Base-by-base conservation (phyloP, 2,329 filamentous ascomycete species). In the Simplicillium aogashimaense region DNA sequence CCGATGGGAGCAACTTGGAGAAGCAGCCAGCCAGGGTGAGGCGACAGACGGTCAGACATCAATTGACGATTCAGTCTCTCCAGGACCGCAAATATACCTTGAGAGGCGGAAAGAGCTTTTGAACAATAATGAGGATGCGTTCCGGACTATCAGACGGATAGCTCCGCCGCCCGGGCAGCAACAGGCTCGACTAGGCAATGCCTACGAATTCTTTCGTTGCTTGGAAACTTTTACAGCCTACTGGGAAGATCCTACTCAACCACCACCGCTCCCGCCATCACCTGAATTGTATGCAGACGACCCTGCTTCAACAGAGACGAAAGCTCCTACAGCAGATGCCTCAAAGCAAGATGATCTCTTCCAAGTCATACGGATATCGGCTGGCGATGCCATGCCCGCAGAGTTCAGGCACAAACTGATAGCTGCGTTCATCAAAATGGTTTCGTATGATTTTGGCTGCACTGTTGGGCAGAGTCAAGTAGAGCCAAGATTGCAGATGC, bases 401-500 rank as follows among this genome's bases (percentile, higher is more conserved):
- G 74, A 80, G 37, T 71, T 67, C 49, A 72, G 78, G 25, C 69
- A 76, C 40, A 67, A 66, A 40, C 61, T 81, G n/a, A 48, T 78
- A 11, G 66, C 69, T 3, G 69, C 76, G 29, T 81, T 81, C 41
- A 56, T 81, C 41, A 81, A 81, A 54, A 67, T 82, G 4, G 69
- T 82, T 13, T 69, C 76, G 14, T 82, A 81, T 50, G 76, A 81
- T 46, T 82, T 81, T 55, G 74, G 76, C 38, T 81, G 78, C 56
- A 81, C 72, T 47, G 70, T 79, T 37, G 63, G 66, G 3, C 64
- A 70, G 18, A 63, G 77, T 13, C 69, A 76, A 32, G 62, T 66
- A 17, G 78, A 82, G 49, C 78, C 78, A 9, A 68, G 78, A 3
- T 61, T 82, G 15, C 69, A 78, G 35, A 55, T 81, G 38, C 63